Evolutionary conservation across 192 early-diverging fungal genomes (phyloP).

Genomic region (Entomortierella beljakovae): DNA sequence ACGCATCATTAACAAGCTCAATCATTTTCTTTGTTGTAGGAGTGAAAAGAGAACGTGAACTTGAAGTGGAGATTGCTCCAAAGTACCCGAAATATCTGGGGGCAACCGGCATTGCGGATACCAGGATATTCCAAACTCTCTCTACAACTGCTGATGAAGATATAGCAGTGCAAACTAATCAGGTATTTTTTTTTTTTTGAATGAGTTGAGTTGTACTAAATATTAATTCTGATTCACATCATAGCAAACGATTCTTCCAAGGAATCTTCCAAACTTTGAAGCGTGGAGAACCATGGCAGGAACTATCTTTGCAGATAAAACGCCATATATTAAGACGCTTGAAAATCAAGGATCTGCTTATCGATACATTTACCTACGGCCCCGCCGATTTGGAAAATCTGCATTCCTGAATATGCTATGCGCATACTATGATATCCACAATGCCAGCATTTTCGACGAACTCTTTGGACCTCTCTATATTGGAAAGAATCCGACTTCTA

Average conservation of each 20-base stretch:
- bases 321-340: slow-evolving; percentile 43
- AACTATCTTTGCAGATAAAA: slow-evolving; percentile 50
- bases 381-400: slow-evolving; percentile 44
- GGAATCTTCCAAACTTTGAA: slow-evolving; percentile 31
- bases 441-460: slow-evolving; percentile 37
- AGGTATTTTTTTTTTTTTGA: slow-evolving; percentile 13
- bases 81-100: too few relatives aligned
- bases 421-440: slow-evolving; percentile 45
- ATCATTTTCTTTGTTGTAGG: too few relatives aligned
- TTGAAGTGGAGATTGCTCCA: too few relatives aligned
- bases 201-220: slow-evolving; percentile 5
- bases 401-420: slow-evolving; percentile 52
- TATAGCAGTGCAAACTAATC: background rate
- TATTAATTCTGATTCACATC: slow-evolving; percentile 27
- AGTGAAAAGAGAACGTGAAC: too few relatives aligned
- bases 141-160: slow-evolving; percentile 1
- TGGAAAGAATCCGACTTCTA: slow-evolving; percentile 43
- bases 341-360: slow-evolving; percentile 27
- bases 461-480: slow-evolving; percentile 54
- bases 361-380: slow-evolving; percentile 40
- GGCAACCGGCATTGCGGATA: too few relatives aligned
- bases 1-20: too few relatives aligned
- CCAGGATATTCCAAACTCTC: background rate
- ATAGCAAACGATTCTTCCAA: slow-evolving; percentile 30
- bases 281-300: slow-evolving; percentile 25